Base-by-base conservation (phyloP, 352 stramenopile genomes). In the Thraustochytrium sp. region DNA sequence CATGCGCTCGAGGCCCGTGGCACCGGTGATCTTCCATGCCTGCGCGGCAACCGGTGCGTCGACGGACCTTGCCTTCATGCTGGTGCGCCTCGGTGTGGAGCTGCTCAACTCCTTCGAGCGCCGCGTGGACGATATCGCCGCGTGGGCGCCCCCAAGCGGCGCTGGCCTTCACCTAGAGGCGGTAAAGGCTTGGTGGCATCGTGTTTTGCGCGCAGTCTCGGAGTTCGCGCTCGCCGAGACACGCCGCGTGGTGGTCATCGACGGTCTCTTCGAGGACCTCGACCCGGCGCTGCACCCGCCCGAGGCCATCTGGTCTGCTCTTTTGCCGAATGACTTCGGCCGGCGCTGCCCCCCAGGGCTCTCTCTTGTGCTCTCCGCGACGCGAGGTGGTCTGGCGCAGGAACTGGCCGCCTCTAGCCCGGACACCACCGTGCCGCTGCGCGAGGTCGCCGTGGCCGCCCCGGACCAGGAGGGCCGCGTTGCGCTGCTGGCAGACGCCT, bases 71-170 rank as follows among this genome's bases (percentile, higher is more conserved):
- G 23, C 51, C 5, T 53, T 53, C 8, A 72, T 38, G 18, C 26
- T 80, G 23, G 18, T 80, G 68, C 68, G 68, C 4, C 23, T 80
- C n/a, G 68, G 68, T 23, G 44, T 64, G 18, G 68, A 80, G 34
- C 46, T 80, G 23, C 51, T 80, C 23, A 80, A 64, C 23, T 18
- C 31, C 16, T 80, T 80, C 53, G 21, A 46, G 13, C 18, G 21
- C 23, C 18, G 23, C 5, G 11, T 80, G 5, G 44, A 26, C 29
- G 44, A 72, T 13, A 18, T 9, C 34, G 34, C 37, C 21, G 44
- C 18, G 13, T 49, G 31, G 26, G 5, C 44, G 1, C 68, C 68
- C 1, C 42, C 46, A 31, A 23, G 23, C 21, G 48, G 40, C 8
- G 16, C n/a, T 21, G 46, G 13, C 9, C 5, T 63, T 2, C 42